A percentile compares a stretch with the other conserved stretches of the same genome.
Evolutionary conservation across 129 eudicot genomes (phyloP).

Genomic region (Solidago caesia): DNA sequence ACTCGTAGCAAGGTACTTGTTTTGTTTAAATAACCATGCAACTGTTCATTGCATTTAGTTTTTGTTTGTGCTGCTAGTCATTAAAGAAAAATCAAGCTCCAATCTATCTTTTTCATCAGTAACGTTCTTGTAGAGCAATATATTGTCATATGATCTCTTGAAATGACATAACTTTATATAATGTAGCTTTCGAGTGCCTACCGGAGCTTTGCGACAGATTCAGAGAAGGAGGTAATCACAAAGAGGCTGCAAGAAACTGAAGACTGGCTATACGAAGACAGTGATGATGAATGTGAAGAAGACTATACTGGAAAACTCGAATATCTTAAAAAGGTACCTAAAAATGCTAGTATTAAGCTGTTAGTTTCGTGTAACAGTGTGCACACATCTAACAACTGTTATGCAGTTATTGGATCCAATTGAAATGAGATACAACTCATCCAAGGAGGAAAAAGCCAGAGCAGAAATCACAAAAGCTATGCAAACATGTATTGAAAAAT

Average conservation of each 20-base stretch:
- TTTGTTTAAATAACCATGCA: neutral
- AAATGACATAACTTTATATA: conserved; percentile 2
- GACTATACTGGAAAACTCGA: conserved; percentile 58
- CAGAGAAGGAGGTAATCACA: conserved; percentile 58
- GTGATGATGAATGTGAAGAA: conserved; percentile 70
- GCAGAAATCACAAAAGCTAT: conserved; percentile 47
- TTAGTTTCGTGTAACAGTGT: neutral
- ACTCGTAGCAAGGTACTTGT: conserved; percentile 59
- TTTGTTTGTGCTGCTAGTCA: no score
- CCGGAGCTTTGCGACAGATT: conserved; percentile 56
- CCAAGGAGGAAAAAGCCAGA: conserved; percentile 64
- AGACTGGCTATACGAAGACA: conserved; percentile 87
- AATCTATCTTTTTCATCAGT: no score
- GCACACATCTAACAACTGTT: conserved; percentile 13
- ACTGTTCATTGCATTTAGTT: neutral
- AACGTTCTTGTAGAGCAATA: no score
- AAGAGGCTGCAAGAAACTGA: conserved; percentile 63
- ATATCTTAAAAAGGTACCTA: conserved; percentile 55
- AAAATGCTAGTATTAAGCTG: neutral
- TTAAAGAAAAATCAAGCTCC: no score
- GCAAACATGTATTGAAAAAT: conserved; percentile 44
- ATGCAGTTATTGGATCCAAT: conserved; percentile 68
- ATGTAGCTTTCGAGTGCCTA: conserved; percentile 57
- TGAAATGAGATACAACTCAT: conserved; percentile 47
- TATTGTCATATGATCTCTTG: neutral